These are phyloP conservation scores for Trichoderma koningiopsis DNA, from an alignment of 2,329 filamentous ascomycete species.

Conservation along the genomic window DNA sequence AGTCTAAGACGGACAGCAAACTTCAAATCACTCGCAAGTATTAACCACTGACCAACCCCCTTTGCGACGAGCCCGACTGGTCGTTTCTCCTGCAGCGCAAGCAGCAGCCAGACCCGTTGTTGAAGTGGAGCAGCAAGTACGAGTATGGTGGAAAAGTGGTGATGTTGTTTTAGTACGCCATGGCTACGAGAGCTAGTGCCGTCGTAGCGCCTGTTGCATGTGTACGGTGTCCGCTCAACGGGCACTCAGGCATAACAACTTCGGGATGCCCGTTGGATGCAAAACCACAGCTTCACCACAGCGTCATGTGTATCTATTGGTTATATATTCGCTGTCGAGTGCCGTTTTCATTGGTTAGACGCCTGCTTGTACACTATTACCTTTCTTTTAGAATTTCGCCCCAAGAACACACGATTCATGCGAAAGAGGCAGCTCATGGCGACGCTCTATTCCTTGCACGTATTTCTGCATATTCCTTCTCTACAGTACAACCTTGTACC, in stretches of 20 bases:
- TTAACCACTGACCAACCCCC: not conserved
- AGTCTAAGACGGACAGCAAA: slow-evolving; percentile 1
- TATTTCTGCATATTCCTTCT: not conserved
- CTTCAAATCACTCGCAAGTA: not conserved
- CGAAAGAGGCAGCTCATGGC: not conserved
- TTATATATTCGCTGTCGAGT: not conserved
- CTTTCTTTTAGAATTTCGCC: not conserved
- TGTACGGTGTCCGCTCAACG: not conserved
- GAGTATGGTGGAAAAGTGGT: not conserved
- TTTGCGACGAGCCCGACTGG: slow-evolving; percentile 2
- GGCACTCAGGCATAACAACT: not conserved
- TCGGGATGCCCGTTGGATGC: not conserved
- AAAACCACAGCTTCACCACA: not conserved
- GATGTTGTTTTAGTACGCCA: not conserved
- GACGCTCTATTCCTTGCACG: not conserved
- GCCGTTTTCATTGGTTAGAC: not conserved
- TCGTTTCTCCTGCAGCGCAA: not conserved
- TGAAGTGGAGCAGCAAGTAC: slow-evolving; percentile 2
- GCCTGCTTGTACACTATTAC: not conserved
- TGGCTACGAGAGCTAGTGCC: not conserved
- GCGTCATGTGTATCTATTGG: not conserved
- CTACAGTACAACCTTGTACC: not conserved
- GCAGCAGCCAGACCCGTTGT: slow-evolving; percentile 14
- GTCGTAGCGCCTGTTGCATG: not conserved
- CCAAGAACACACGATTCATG: not conserved